Base-by-base conservation (phyloP, 495 filamentous ascomycete species). In the Penicillium diatomitis region DNA sequence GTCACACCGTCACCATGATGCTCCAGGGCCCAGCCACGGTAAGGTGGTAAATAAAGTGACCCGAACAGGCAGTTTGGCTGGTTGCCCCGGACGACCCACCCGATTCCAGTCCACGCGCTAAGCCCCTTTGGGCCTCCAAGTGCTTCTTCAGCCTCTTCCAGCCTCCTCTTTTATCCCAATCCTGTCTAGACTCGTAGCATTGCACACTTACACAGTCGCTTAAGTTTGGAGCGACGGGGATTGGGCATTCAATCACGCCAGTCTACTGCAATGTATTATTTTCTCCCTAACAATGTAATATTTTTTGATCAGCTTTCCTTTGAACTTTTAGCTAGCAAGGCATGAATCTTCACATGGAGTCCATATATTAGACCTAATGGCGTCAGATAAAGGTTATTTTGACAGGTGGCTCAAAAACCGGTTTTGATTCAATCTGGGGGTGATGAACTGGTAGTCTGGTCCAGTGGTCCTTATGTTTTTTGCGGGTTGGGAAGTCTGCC, bases 61-160 rank as follows among this genome's bases (percentile, higher is more conserved):
- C 40, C 9, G 39, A 42, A 42, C 8, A 31, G 40, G 40, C 29
- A 42, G 32, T 11, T 11, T 10, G 40, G 40, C 8, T 28, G 38
- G 62, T 65, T 65, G 62, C 62, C 62, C 61, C 51, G 50, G 57
- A 51, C 50, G 53, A 63, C 60, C 52, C 48, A 34, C 44, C 11
- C 20, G 2, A 29, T 5, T 29, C 20, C 6, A 28, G 29, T 6
- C 20, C 12, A 41, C 39, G 1, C 8, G 8, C 40, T 32, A 42
- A 10, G 4, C 32, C 31, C 31, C 28, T 48, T 40, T 11, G n/a
- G 38, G 38, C 29, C 32, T 36, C 35, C 38, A 29, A 38, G 31
- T 39, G 28, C 8, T 6, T 12, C 37, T 48, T 31, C 37, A 40
- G 37, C 46, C 28, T 33, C 28, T 31, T 20, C 37, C 38, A 48